Evolutionary conservation across 345 rosid species (phyloP).

Genomic region (Heritiera fomes): DNA sequence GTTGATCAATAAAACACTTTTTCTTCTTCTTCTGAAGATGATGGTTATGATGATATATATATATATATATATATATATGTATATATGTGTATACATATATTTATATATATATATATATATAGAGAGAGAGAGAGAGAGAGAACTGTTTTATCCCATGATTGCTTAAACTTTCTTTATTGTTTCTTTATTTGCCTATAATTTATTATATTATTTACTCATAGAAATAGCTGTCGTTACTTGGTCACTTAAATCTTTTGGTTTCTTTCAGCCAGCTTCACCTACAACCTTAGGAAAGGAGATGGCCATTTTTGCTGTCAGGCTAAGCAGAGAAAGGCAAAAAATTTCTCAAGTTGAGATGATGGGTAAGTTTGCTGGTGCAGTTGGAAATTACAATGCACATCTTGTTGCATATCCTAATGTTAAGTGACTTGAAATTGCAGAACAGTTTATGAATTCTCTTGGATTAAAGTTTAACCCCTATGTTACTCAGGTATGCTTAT

Average conservation of each 20-base stretch:
- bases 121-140: too few species aligned
- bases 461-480: constrained; percentile 84
- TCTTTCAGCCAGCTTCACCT: constrained; percentile 83
- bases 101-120: too few species aligned
- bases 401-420: constrained; percentile 75
- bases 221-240: neutral
- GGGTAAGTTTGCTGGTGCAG: constrained; percentile 97
- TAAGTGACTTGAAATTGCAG: constrained; percentile 71
- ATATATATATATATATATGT: too few species aligned
- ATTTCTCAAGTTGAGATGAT: constrained; percentile 71
- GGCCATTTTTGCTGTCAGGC: constrained; percentile 75
- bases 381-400: constrained; percentile 94
- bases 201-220: neutral
- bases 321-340: constrained; percentile 71
- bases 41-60: too few species aligned
- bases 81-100: too few species aligned
- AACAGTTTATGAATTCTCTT: constrained; percentile 70
- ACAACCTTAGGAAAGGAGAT: constrained; percentile 94
- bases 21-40: too few species aligned
- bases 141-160: neutral
- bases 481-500: constrained; percentile 71
- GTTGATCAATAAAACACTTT: neutral
- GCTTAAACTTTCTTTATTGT: constrained; percentile 5
- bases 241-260: constrained; percentile 8
- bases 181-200: constrained; percentile 13